Evolutionary conservation across 495 filamentous ascomycete genomes (phyloP).

Genomic region (Penicillium parvum): DNA sequence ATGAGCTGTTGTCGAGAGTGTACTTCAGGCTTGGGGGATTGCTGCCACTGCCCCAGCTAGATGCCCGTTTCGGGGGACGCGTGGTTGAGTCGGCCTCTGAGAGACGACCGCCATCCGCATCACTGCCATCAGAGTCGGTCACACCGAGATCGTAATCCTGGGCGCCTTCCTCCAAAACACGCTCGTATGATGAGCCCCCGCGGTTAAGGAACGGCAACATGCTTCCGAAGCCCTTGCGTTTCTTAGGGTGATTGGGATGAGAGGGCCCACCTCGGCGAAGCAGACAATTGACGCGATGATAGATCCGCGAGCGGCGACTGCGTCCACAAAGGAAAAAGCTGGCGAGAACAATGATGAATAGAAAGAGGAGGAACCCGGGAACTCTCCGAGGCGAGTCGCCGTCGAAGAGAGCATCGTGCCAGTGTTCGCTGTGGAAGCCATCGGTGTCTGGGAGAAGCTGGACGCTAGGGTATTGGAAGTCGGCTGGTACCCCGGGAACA

Average conservation of each 20-base stretch:
- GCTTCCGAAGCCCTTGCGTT: conserved; percentile 48
- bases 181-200: conserved; percentile 68
- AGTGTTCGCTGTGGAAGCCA: conserved; percentile 56
- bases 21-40: conserved; percentile 51
- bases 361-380: conserved; percentile 68
- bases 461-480: conserved; percentile 85
- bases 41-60: conserved; percentile 35
- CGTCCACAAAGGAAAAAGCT: conserved; percentile 65
- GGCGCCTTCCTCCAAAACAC: conserved; percentile 75
- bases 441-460: conserved; percentile 40
- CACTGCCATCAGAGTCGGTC: conserved; percentile 53
- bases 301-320: conserved; percentile 64
- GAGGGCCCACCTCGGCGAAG: conserved; percentile 48
- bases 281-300: conserved; percentile 49
- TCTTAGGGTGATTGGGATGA: conserved; percentile 50
- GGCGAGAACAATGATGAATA: conserved; percentile 64
- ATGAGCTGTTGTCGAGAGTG: conserved; percentile 51
- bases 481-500: conserved; percentile 55
- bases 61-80: conserved; percentile 33
- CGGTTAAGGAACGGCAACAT: conserved; percentile 52
- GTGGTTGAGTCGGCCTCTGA: conserved; percentile 33
- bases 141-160: conserved; percentile 67
- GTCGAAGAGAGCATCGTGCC: conserved; percentile 69
- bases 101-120: conserved; percentile 39
- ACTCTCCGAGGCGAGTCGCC: conserved; percentile 59